Evolutionary conservation across 2,329 filamentous ascomycete genomes (phyloP).

Genomic region (Gliomastix tumulicola): DNA sequence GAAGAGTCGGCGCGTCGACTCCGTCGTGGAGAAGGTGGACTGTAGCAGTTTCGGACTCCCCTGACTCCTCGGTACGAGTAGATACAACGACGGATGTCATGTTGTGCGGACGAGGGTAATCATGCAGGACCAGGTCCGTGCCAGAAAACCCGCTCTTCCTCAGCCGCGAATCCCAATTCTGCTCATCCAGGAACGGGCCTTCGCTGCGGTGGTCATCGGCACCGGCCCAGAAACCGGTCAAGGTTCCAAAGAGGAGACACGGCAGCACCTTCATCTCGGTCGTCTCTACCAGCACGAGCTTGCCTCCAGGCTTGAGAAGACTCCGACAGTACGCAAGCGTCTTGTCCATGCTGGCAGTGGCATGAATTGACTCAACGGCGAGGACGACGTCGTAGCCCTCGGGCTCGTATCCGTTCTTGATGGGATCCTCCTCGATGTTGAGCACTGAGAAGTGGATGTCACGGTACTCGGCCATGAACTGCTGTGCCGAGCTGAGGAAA

Average conservation of each 20-base stretch:
- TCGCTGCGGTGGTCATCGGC: constrained; percentile 8
- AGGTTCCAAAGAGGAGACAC: constrained; percentile 13
- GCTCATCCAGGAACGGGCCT: constrained; percentile 2
- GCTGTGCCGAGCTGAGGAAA: constrained; percentile 15
- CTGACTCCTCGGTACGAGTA: too few relatives aligned
- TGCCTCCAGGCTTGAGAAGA: constrained; percentile 15
- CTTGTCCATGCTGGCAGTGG: constrained; percentile 11
- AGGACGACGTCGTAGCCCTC: constrained; percentile 21
- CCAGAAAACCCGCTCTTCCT: background rate
- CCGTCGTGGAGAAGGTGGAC: background rate
- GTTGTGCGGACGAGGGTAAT: background rate
- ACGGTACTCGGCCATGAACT: constrained; percentile 1
- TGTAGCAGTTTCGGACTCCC: too few relatives aligned
- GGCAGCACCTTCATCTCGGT: background rate
- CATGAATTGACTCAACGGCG: constrained; percentile 13
- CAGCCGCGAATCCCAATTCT: background rate
- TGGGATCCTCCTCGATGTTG: constrained; percentile 7
- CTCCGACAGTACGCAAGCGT: constrained; percentile 4
- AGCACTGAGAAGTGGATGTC: constrained; percentile 13
- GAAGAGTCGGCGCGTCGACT: background rate
- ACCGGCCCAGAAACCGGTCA: constrained; percentile 24
- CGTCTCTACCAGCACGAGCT: constrained; percentile 12
- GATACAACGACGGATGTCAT: background rate
- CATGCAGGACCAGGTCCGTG: background rate
- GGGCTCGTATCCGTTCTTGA: background rate